Base-by-base conservation (phyloP, 306 rosid genomes). In the Sesbania bispinosa region DNA sequence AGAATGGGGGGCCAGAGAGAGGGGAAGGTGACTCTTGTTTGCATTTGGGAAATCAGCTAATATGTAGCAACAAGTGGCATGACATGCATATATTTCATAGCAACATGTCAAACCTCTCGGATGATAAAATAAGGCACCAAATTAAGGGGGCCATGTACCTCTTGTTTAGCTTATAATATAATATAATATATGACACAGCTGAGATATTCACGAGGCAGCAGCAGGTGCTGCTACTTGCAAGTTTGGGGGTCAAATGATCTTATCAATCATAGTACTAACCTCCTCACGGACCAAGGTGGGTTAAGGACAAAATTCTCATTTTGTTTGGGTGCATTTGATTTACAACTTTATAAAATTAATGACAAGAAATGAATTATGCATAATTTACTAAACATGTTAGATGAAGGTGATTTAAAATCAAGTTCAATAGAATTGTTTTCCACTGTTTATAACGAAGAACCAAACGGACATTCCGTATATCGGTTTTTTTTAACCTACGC, bases 221-320 rank as follows among this genome's bases (percentile, higher is more conserved):
- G 55, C 42, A 32, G 55, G 6, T 69, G 23, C 7, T n/a, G 10
- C 74, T 43, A 57, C 62, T 27, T 51, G 73, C 27, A 62, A 16
- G 51, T 33, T 57, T 53, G 15, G 74, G 69, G 74, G 55, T 55
- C 66, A 39, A 55, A 55, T 55, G 36, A 23, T 5, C 27, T 14
- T n/a, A 38, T 58, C 50, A 58, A 54, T 27, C 57, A 38, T 59
- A 57, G 77, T 35, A 48, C 30, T n/a, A n/a, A n/a, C 24, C 57
- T 2, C 75, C 73, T 84, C 87, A 84, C 82, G 82, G 87, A 78
- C 75, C 69, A 38, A 66, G 57, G 69, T 67, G 39, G n/a, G 27
- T 4, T 67, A 5, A 52, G 13, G 87, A 71, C 79, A 78, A 66
- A 63, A 45, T 43, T 58, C 41, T 75, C 46, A 58, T 77, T 79